These are phyloP conservation scores for Colletotrichum sansevieriae DNA, from an alignment of 2,329 filamentous ascomycete genomes.

Conservation along the genomic window DNA sequence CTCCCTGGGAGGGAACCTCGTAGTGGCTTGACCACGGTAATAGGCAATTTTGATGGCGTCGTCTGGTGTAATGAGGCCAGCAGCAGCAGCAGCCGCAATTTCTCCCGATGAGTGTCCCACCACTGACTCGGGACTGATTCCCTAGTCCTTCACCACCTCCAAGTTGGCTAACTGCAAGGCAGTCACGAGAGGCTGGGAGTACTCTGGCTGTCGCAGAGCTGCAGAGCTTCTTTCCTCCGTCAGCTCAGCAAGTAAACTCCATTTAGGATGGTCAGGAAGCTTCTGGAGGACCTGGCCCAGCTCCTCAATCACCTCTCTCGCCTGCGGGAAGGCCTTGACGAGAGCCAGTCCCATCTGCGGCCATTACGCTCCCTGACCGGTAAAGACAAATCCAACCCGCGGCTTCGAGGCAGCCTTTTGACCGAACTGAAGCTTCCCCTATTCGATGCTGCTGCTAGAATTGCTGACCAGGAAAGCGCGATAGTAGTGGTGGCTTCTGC, in stretches of 20 bases:
- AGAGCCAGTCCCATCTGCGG: constrained; percentile 44
- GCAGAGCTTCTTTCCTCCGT: constrained; percentile 41
- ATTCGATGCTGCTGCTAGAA: not conserved
- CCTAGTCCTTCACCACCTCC: constrained; percentile 44
- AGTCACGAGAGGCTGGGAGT: constrained; percentile 56
- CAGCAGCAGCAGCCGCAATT: constrained; percentile 42
- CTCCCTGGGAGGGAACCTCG: constrained; percentile 6
- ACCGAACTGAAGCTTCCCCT: not conserved
- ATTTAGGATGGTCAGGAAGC: not conserved
- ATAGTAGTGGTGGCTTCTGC: constrained; percentile 43
- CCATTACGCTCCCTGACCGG: constrained; percentile 52
- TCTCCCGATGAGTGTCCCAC: constrained; percentile 43
- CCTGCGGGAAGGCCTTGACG: constrained; percentile 29
- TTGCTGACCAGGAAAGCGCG: constrained; percentile 46
- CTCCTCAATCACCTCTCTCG: constrained; percentile 38
- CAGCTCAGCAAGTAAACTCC: constrained; percentile 44
- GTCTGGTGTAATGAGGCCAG: constrained; percentile 35
- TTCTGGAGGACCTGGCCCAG: constrained; percentile 43
- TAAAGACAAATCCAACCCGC: constrained; percentile 44
- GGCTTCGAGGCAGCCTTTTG: constrained; percentile 16
- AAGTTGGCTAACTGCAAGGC: constrained; percentile 52
- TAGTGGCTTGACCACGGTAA: constrained; percentile 22
- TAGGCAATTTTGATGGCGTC: constrained; percentile 32
- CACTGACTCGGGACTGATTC: constrained; percentile 28
- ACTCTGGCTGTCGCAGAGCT: constrained; percentile 38